Percentiles rank a stretch among this genome's conserved stretches.
phyloP scores from a whole-genome alignment of 2,329 filamentous ascomycete species.

The Pyrenophora teres region DNA sequence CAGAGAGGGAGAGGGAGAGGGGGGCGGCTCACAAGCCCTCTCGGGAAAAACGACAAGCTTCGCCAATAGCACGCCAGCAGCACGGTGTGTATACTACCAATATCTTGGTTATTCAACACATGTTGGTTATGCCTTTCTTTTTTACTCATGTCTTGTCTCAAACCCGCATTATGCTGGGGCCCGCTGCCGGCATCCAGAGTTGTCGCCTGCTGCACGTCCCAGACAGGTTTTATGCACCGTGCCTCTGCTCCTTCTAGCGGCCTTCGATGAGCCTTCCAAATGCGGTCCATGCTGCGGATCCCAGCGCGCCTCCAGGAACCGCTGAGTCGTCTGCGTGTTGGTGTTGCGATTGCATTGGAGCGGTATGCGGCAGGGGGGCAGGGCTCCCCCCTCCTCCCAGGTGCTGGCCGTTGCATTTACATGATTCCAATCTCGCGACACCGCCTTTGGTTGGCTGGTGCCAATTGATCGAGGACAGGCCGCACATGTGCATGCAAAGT shows the following conservation, averaged over 20 bases:
- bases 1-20: conserved; percentile 8
- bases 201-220: conserved; percentile 26
- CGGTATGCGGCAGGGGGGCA: neutral
- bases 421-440: too few species aligned
- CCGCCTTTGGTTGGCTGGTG: too few species aligned
- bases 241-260: conserved; percentile 31
- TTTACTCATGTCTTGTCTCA: conserved; percentile 20
- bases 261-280: conserved; percentile 31
- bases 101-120: conserved; percentile 17
- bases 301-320: conserved; percentile 18
- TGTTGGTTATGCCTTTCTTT: conserved; percentile 9
- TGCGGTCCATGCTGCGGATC: conserved; percentile 19
- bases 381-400: too few species aligned
- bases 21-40: conserved; percentile 10
- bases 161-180: conserved; percentile 22
- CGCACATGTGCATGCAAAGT: neutral
- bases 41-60: conserved; percentile 5
- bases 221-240: conserved; percentile 26
- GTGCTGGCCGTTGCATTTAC: too few species aligned
- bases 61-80: conserved; percentile 17
- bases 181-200: conserved; percentile 23
- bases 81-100: conserved; percentile 7
- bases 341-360: conserved; percentile 7
- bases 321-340: conserved; percentile 15
- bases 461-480: neutral